phyloP scores from a whole-genome alignment of 2,329 filamentous ascomycete genomes.

The Coniella vitis region DNA sequence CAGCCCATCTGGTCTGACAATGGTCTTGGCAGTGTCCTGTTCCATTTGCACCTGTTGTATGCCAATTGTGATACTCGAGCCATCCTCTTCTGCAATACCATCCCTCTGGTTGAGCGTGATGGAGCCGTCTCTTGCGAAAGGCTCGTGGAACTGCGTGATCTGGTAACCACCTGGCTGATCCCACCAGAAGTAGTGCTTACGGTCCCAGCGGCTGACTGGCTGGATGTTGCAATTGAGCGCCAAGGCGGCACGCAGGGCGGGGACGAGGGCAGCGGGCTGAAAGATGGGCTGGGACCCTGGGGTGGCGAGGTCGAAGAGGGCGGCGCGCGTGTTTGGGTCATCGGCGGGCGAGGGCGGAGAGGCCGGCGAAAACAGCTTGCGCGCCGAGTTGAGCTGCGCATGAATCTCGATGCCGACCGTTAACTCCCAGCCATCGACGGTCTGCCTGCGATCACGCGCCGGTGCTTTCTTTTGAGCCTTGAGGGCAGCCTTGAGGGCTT shows the following conservation, averaged over 20 bases:
- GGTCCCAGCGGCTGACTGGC: constrained; percentile 73
- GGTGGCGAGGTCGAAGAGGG: constrained; percentile 81
- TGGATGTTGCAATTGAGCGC: constrained; percentile 77
- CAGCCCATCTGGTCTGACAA: constrained; percentile 64
- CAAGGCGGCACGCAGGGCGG: constrained; percentile 83
- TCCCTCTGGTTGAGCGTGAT: constrained; percentile 69
- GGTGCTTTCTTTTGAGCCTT: constrained; percentile 42
- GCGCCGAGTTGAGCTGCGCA: constrained; percentile 82
- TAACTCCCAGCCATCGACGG: constrained; percentile 72
- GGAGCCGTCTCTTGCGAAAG: constrained; percentile 61
- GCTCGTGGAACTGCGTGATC: constrained; percentile 90
- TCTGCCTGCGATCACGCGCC: constrained; percentile 43
- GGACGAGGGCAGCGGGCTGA: constrained; percentile 74
- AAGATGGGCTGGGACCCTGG: constrained; percentile 86
- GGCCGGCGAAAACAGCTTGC: constrained; percentile 82
- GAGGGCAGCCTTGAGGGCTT: constrained; percentile 64
- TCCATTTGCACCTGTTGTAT: constrained; percentile 97
- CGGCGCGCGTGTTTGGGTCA: constrained; percentile 76
- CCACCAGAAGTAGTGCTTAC: constrained; percentile 99
- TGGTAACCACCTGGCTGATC: constrained; percentile 96
- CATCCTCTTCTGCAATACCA: constrained; percentile 70
- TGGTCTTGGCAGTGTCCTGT: constrained; percentile 94
- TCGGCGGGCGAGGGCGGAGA: constrained; percentile 44
- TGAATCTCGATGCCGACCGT: constrained; percentile 97
- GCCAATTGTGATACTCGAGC: constrained; percentile 62